Evolutionary conservation across 495 filamentous ascomycete species (phyloP).

Genomic region (Podospora appendiculata): DNA sequence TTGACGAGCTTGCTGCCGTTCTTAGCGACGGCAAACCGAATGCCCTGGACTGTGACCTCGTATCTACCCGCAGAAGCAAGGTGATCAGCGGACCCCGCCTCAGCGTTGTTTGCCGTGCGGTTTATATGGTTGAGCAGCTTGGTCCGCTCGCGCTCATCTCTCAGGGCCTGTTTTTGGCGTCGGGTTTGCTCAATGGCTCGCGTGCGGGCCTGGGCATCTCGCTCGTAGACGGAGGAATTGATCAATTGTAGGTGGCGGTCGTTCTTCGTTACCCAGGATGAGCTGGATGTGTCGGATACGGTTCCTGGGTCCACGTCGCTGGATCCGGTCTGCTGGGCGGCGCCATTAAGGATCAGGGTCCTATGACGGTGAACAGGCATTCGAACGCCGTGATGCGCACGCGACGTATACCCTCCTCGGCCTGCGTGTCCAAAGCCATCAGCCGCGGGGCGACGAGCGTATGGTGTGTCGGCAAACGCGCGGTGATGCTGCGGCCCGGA

Average conservation of each 20-base stretch:
- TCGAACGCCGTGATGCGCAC: slow-evolving; percentile 37
- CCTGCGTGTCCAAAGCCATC: slow-evolving; percentile 17
- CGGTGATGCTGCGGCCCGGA: slow-evolving; percentile 10
- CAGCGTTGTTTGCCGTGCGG: slow-evolving; percentile 28
- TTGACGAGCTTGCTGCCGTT: slow-evolving; percentile 82
- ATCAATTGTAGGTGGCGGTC: slow-evolving; percentile 88
- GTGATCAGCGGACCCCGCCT: slow-evolving; percentile 26
- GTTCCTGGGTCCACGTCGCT: slow-evolving; percentile 21
- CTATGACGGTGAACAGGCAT: slow-evolving; percentile 55
- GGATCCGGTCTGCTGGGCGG: slow-evolving; percentile 11
- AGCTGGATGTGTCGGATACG: slow-evolving; percentile 29
- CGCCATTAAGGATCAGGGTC: slow-evolving; percentile 62
- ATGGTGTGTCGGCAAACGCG: slow-evolving; percentile 9
- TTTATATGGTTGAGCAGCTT: slow-evolving; percentile 43
- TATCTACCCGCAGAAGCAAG: slow-evolving; percentile 35
- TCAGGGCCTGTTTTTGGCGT: slow-evolving; percentile 49
- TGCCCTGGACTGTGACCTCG: slow-evolving; percentile 66
- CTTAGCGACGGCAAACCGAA: slow-evolving; percentile 65
- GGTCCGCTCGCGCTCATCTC: slow-evolving; percentile 57
- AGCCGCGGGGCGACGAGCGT: slow-evolving; percentile 5
- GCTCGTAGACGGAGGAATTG: slow-evolving; percentile 74
- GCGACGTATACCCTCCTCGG: slow-evolving; percentile 25
- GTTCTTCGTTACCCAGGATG: slow-evolving; percentile 67
- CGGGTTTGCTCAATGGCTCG: slow-evolving; percentile 69
- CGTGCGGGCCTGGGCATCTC: slow-evolving; percentile 59